These are phyloP conservation scores for Pachysolen tannophilus DNA, from an alignment of 805 yeast genomes.

Conservation along the genomic window DNA sequence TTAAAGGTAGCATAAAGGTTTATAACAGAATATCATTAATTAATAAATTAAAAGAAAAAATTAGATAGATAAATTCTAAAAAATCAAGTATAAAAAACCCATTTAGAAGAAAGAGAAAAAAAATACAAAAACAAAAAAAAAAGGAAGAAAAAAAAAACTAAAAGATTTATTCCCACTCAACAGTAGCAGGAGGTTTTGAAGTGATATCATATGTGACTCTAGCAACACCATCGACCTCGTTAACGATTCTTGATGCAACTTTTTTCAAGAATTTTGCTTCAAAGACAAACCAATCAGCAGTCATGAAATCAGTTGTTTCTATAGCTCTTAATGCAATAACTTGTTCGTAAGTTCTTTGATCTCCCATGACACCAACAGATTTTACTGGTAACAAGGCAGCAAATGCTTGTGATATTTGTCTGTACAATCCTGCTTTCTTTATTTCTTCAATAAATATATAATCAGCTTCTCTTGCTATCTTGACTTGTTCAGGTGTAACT, in stretches of 20 bases:
- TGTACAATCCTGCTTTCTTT: slow-evolving; percentile 84
- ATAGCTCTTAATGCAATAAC: slow-evolving; percentile 98
- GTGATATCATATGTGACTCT: slow-evolving; percentile 98
- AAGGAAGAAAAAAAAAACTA: background rate
- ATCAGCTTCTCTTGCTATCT: slow-evolving; percentile 97
- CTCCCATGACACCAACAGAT: slow-evolving; percentile 99
- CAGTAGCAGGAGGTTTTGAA: slow-evolving; percentile 99
- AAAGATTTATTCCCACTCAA: slow-evolving; percentile 84
- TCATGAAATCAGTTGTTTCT: slow-evolving; percentile 97
- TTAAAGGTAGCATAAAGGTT: too few relatives aligned
- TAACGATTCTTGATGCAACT: slow-evolving; percentile 93
- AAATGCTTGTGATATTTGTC: slow-evolving; percentile 93
- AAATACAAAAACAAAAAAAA: background rate
- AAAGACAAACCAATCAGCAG: slow-evolving; percentile 98
- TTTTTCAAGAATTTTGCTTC: slow-evolving; percentile 87
- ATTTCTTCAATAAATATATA: slow-evolving; percentile 94
- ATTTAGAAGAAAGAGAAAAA: background rate
- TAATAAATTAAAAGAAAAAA: too few relatives aligned
- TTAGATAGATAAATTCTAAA: background rate
- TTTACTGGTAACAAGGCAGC: slow-evolving; percentile 96
- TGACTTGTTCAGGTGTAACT: slow-evolving; percentile 88
- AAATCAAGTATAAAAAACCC: background rate
- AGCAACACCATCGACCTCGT: slow-evolving; percentile 98
- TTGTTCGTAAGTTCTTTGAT: slow-evolving; percentile 98
- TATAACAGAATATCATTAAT: too few relatives aligned